phyloP scores from a whole-genome alignment of 148 eudicot genomes.

The Cornus controversa region DNA sequence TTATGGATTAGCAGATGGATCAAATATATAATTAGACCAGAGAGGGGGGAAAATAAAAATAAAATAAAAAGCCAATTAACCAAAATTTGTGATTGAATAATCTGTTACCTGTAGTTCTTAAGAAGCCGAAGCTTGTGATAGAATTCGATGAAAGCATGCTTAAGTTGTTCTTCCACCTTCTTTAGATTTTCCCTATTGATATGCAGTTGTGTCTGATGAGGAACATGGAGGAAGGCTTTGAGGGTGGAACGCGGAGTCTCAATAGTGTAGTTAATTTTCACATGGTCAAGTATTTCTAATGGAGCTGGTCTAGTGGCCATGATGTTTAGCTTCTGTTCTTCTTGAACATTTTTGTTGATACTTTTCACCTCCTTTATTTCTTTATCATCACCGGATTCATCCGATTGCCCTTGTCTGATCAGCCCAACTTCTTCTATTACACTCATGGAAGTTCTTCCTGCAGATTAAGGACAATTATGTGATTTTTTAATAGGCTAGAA shows the following conservation, averaged over 20 bases:
- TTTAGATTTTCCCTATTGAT: conserved; percentile 28
- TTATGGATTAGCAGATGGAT: background rate
- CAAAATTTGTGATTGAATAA: background rate
- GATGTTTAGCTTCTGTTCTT: background rate
- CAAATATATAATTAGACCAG: background rate
- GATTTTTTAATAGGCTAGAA: too few relatives aligned
- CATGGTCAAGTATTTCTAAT: conserved; percentile 28
- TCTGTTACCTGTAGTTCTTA: conserved; percentile 37
- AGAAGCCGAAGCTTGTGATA: conserved; percentile 34
- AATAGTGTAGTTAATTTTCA: conserved; percentile 28
- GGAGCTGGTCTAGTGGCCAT: conserved; percentile 15
- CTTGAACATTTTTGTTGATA: background rate
- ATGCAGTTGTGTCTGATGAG: conserved; percentile 13
- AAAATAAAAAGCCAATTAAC: background rate
- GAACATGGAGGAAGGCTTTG: conserved; percentile 23
- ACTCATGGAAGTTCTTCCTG: conserved; percentile 20
- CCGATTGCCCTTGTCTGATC: conserved; percentile 1
- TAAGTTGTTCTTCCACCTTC: conserved; percentile 28
- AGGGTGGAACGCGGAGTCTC: conserved; percentile 39
- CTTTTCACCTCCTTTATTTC: too few relatives aligned
- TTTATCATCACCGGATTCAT: conserved; percentile 1
- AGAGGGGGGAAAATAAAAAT: background rate
- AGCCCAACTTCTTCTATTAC: conserved; percentile 23
- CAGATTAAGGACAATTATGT: background rate
- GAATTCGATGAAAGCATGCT: conserved; percentile 30